Conservation (phyloP, 108 stramenopile genomes). For the Pseudonitzschia pungens region DNA sequence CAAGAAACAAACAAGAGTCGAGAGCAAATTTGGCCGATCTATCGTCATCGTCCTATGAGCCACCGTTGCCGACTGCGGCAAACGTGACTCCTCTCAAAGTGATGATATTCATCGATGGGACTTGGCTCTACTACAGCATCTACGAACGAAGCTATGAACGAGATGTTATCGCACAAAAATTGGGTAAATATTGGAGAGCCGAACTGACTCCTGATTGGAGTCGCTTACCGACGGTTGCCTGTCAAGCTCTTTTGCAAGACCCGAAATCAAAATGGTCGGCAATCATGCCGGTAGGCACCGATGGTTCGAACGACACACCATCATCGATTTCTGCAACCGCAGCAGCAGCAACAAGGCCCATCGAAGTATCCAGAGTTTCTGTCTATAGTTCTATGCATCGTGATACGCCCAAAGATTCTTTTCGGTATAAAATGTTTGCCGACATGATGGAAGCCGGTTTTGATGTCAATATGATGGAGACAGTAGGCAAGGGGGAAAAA, state of each 20-base stretch:
- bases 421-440: conserved; percentile 77
- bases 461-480: conserved; percentile 84
- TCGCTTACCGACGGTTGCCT: conserved; percentile 58
- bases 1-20: conserved; percentile 47
- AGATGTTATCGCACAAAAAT: conserved; percentile 53
- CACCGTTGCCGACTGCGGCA: not conserved
- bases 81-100: conserved; percentile 69
- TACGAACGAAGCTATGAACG: conserved; percentile 41
- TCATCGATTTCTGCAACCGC: conserved; percentile 4
- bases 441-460: conserved; percentile 75
- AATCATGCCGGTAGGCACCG: not conserved
- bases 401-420: conserved; percentile 55
- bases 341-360: conserved; percentile 35
- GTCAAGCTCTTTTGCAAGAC: conserved; percentile 57
- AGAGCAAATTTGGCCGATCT: conserved; percentile 41
- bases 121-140: conserved; percentile 88
- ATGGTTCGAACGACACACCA: conserved; percentile 37
- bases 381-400: conserved; percentile 81
- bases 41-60: conserved; percentile 6
- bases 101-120: conserved; percentile 90
- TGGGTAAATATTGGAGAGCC: conserved; percentile 70
- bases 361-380: conserved; percentile 72
- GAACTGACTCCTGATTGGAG: conserved; percentile 71
- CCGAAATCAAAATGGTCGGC: conserved; percentile 36
- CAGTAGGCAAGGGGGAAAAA: conserved; percentile 75